phyloP scores from a whole-genome alignment of 202 grass and related monocot genomes.

The Panicum virgatum region DNA sequence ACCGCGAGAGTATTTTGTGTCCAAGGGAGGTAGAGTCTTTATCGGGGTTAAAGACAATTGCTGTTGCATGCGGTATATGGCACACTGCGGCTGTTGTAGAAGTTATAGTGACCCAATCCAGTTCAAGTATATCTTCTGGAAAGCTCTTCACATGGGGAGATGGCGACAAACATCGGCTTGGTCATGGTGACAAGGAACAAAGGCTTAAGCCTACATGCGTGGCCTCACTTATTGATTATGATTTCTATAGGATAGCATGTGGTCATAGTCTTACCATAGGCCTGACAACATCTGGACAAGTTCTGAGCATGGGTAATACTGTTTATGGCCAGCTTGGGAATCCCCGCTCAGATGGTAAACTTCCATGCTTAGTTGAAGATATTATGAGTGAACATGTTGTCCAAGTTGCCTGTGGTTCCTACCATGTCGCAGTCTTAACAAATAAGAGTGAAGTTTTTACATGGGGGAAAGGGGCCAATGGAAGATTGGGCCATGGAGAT shows the following conservation, averaged over 20 bases:
- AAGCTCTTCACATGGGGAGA: slow-evolving; percentile 92
- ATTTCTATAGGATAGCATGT: slow-evolving; percentile 77
- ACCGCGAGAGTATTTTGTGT: slow-evolving; percentile 49
- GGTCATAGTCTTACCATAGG: slow-evolving; percentile 80
- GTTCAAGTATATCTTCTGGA: slow-evolving; percentile 62
- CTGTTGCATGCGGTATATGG: slow-evolving; percentile 80
- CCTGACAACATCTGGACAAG: slow-evolving; percentile 72
- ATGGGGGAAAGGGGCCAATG: slow-evolving; percentile 96
- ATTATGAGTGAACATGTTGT: slow-evolving; percentile 72
- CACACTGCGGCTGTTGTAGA: slow-evolving; percentile 80
- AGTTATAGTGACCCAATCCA: slow-evolving; percentile 69
- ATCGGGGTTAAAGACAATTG: slow-evolving; percentile 63
- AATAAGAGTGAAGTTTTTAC: slow-evolving; percentile 83
- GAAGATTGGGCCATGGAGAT: slow-evolving; percentile 93
- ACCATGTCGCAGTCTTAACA: slow-evolving; percentile 89
- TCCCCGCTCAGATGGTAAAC: slow-evolving; percentile 81
- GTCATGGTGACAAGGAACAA: slow-evolving; percentile 77
- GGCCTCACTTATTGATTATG: slow-evolving; percentile 72
- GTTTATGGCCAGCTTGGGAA: slow-evolving; percentile 90
- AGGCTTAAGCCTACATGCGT: slow-evolving; percentile 78
- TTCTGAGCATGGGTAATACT: slow-evolving; percentile 80
- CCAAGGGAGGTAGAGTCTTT: slow-evolving; percentile 80
- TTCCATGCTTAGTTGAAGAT: slow-evolving; percentile 86
- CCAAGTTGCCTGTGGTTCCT: slow-evolving; percentile 93
- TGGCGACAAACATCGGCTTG: slow-evolving; percentile 79